Evolutionary conservation across 345 rosid genomes (phyloP).

Genomic region (Pistacia integerrima): DNA sequence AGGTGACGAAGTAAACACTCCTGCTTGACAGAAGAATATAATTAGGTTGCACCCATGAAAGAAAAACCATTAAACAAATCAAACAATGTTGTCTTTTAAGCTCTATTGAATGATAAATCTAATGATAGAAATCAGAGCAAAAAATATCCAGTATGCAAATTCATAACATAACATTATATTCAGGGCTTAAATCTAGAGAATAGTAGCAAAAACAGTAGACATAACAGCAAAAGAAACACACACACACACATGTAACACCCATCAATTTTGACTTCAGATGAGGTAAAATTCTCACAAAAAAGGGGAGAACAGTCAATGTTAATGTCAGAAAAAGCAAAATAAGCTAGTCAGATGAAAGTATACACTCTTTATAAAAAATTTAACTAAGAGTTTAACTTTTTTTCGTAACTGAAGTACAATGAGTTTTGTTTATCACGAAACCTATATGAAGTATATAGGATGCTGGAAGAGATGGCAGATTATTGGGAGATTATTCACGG

Average conservation of each 20-base stretch:
- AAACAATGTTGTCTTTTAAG: neutral
- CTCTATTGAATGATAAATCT: neutral
- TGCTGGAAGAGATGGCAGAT: too few relatives aligned
- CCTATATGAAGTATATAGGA: too few relatives aligned
- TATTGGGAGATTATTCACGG: too few relatives aligned
- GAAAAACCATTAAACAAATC: neutral
- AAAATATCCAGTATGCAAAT: neutral
- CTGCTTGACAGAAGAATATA: conserved; percentile 46
- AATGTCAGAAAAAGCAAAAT: too few relatives aligned
- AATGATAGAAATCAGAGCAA: neutral
- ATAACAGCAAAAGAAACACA: too few relatives aligned
- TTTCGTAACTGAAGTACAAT: too few relatives aligned
- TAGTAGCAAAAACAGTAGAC: neutral
- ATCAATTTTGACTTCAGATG: neutral
- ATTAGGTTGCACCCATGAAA: neutral
- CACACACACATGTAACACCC: too few relatives aligned
- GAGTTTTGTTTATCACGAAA: too few relatives aligned
- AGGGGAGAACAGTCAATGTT: neutral
- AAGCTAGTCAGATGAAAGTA: too few relatives aligned
- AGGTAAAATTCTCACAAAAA: neutral
- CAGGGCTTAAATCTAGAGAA: neutral
- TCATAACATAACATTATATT: neutral
- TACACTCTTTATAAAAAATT: too few relatives aligned
- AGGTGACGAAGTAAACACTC: conserved; percentile 60
- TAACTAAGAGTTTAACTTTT: too few relatives aligned